Conservation (phyloP, 306 rosid species). For the Malus orientalis region DNA sequence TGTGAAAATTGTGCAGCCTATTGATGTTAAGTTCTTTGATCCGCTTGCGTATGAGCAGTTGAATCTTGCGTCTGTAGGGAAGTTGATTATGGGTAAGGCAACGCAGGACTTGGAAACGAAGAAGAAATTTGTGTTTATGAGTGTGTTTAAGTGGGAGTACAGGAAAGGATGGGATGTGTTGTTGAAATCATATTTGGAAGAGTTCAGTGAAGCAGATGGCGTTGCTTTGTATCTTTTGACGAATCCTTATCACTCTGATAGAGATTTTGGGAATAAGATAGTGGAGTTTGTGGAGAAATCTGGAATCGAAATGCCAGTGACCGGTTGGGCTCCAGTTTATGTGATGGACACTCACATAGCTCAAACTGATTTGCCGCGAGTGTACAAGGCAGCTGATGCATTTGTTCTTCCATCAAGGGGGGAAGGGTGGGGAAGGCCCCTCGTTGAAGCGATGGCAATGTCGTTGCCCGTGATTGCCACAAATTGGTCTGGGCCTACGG, state of each 20-base stretch:
- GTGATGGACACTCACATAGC: conserved; percentile 67
- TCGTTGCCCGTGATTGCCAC: conserved; percentile 68
- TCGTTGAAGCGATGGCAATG: conserved; percentile 92
- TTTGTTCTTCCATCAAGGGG: conserved; percentile 85
- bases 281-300: conserved; percentile 56
- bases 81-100: conserved; percentile 34
- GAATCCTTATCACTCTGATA: conserved; percentile 74
- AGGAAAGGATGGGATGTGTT: conserved; percentile 94
- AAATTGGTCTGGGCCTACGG: conserved; percentile 88
- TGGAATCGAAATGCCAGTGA: conserved; percentile 32
- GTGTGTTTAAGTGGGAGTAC: conserved; percentile 81
- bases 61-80: conserved; percentile 39
- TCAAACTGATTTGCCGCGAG: conserved; percentile 50
- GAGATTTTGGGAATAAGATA: conserved; percentile 68
- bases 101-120: not conserved
- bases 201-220: conserved; percentile 44
- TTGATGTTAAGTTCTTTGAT: conserved; percentile 83
- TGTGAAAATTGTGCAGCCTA: conserved; percentile 74
- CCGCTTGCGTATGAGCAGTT: conserved; percentile 42
- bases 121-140: conserved; percentile 46
- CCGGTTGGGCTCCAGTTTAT: conserved; percentile 62
- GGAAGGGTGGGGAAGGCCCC: conserved; percentile 91
- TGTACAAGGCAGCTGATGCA: conserved; percentile 69
- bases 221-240: conserved; percentile 58
- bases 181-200: conserved; percentile 57